Evolutionary conservation across 768 basidiomycete species (phyloP), one percentile per base, ranked within the genome.

Genomic region (Boletales sp.): DNA sequence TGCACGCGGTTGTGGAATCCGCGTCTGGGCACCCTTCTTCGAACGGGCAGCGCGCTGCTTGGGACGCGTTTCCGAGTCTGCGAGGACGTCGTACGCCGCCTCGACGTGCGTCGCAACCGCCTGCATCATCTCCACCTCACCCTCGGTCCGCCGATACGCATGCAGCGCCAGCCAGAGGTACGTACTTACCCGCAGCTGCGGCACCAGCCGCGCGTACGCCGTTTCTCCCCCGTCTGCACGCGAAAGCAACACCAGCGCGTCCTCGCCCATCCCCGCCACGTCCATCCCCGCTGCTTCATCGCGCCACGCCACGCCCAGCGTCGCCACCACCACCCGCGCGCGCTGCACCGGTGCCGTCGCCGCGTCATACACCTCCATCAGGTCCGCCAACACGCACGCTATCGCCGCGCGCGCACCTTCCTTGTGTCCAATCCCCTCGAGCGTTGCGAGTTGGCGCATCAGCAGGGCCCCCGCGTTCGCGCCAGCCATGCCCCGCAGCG

Each of bases 161-260:
- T 88, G 83, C 17, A 94, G 69, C 0, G 84, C 82, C 40, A 81
- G 69, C 83, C 85, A 87, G 21, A 94, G 72, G 58, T 87, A 80
- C 0, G 76, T 71, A 1, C 75, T 67, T 2, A 80, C 74, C 28
- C 70, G 74, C 57, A 84, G 82, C 59, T 87, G 81, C 8, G 57
- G 60, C 48, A 66, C 49, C 47, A 70, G 68, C 25, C 25, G 4
- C 44, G 50, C 0, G 51, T 51, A 2, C 76, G 61, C 2, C 37
- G 39, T 49, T 76, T 74, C 3, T 28, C 25, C 25, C 25, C 25
- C 25, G 3, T 28, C 25, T 6, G 25, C 25, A 5, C 25, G 25
- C 25, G 25, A 28, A 12, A 80, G 70, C 18, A 86, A 55, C 0
- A 49, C 53, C 38, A 79, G 69, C 3, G 75, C 64, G 44, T 82